These are phyloP conservation scores for Parietaria judaica DNA, from an alignment of 306 rosid species.

Conservation along the genomic window DNA sequence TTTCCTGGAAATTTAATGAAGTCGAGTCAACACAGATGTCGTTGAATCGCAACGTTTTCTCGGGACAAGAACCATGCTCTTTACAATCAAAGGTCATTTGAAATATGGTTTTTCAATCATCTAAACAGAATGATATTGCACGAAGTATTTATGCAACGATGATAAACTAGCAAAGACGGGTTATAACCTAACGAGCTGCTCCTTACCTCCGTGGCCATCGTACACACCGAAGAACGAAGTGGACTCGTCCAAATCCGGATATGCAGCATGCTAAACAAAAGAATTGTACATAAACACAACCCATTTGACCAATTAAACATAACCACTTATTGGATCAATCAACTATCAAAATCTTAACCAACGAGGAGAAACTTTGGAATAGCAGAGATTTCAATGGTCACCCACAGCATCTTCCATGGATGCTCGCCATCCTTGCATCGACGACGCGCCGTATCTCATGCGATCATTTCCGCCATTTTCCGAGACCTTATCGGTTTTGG, in stretches of 20 bases:
- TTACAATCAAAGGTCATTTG: neutral
- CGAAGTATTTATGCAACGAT: no score
- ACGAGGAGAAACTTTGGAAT: neutral
- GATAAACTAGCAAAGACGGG: constrained; percentile 10
- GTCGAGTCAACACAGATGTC: constrained; percentile 22
- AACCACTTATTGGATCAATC: no score
- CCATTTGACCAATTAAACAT: no score
- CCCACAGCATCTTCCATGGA: constrained; percentile 99
- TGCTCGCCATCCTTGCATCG: constrained; percentile 99
- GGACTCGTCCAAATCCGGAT: constrained; percentile 73
- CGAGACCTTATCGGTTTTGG: constrained; percentile 84
- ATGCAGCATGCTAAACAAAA: constrained; percentile 79
- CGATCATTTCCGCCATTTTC: constrained; percentile 71
- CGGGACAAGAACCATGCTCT: neutral
- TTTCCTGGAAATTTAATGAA: constrained; percentile 53
- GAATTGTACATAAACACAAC: neutral
- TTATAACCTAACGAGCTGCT: constrained; percentile 15
- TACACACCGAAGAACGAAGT: constrained; percentile 96
- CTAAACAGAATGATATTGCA: no score
- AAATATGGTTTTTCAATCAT: neutral
- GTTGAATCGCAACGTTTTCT: neutral
- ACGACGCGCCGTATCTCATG: constrained; percentile 79
- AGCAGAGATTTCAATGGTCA: constrained; percentile 23
- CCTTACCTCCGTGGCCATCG: constrained; percentile 99
- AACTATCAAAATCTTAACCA: neutral